Evolutionary conservation across 2,329 filamentous ascomycete genomes (phyloP), one percentile per base, ranked within the genome.

Genomic region (Colletotrichum caudatum): DNA sequence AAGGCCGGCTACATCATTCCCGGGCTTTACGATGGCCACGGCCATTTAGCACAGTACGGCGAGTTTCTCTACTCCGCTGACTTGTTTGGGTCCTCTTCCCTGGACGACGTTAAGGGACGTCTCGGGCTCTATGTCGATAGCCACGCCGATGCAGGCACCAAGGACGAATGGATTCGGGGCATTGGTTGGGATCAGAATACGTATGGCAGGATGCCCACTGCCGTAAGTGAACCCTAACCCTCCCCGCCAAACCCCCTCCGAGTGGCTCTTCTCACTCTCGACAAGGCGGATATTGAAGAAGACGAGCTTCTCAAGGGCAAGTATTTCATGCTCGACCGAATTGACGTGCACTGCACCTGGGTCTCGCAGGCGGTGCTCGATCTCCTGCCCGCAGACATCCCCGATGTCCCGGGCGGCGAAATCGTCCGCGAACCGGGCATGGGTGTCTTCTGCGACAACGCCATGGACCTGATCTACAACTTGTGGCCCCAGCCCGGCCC

Each of bases 391-490:
- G 75, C 81, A 1, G 83, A 86, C 11, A 74, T 87, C 35, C 82
- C 85, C 2, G 84, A 87, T 67, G 78, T 88, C 6, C 89, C 90
- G 1, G 91, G 91, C 14, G 91, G 91, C 1, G 89, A 92, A 71
- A 86, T 92, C 14, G 78, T 91, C 18, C 84, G 86, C 39, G 81
- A 88, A 4, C 90, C 91, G 0, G 89, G 89, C 0, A 84, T 86
- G 76, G 91, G 91, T 53, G 90, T 93, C 12, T 93, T 93, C 75
- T 93, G 91, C 77, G 91, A 93, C 78, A 93, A 93, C 76, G 91
- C 91, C 33, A 92, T 93, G 87, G 88, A 91, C 54, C 78, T 91
- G 62, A 84, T 92, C 46, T 82, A 84, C 68, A 80, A 83, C 2
- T 75, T 88, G 23, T 91, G 89, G 82, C 90, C 90, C 1, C 85